Percentiles rank a stretch among this genome's conserved stretches.
phyloP scores from a whole-genome alignment of 345 rosid species.

The Populus nigra region DNA sequence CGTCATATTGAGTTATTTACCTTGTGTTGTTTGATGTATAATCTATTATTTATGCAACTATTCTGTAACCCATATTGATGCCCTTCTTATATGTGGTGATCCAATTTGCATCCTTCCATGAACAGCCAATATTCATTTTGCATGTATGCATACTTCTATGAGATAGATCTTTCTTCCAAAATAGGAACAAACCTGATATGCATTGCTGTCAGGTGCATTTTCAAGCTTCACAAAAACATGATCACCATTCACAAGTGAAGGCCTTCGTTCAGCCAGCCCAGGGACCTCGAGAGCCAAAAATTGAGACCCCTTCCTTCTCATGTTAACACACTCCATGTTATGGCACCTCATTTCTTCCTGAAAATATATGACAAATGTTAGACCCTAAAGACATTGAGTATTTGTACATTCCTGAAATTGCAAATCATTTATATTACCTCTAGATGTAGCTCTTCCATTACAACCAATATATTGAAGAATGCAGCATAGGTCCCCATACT shows the following conservation, averaged over 20 bases:
- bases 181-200: slow-evolving; percentile 31
- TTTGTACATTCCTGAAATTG: not conserved
- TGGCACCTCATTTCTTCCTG: slow-evolving; percentile 76
- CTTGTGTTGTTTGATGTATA: no score
- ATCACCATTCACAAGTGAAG: slow-evolving; percentile 81
- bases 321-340: slow-evolving; percentile 58
- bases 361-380: slow-evolving; percentile 10
- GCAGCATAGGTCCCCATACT: slow-evolving; percentile 43
- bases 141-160: not conserved
- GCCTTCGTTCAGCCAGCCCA: slow-evolving; percentile 87
- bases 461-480: slow-evolving; percentile 54
- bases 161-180: not conserved
- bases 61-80: no score
- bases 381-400: not conserved
- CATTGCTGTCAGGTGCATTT: slow-evolving; percentile 11
- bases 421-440: slow-evolving; percentile 45
- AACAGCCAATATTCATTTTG: no score
- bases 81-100: no score
- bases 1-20: no score
- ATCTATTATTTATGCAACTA: no score
- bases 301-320: slow-evolving; percentile 50
- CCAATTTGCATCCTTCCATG: no score
- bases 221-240: slow-evolving; percentile 47
- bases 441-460: slow-evolving; percentile 72
- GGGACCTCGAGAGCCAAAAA: slow-evolving; percentile 66